Evolutionary conservation across 2,329 filamentous ascomycete species (phyloP).

Genomic region (Amesomyces nigricolor): DNA sequence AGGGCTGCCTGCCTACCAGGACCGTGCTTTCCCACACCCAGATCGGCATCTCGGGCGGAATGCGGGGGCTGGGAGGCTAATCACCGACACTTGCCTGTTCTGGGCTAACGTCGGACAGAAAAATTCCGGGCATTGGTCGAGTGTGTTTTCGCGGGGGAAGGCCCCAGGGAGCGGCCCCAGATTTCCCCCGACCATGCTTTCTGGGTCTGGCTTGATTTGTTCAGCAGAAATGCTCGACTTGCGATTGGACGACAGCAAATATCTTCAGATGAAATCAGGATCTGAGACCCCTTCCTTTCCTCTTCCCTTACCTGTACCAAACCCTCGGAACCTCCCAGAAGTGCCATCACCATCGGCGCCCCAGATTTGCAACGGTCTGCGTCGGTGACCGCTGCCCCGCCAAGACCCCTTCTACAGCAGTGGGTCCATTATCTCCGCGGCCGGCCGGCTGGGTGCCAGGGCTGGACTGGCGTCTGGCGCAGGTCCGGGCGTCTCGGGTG

Average conservation of each 20-base stretch:
- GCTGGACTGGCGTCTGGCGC: constrained; percentile 1
- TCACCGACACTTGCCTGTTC: constrained; percentile 26
- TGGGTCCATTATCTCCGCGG: constrained; percentile 25
- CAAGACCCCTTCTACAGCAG: constrained; percentile 4
- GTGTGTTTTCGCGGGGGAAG: constrained; percentile 6
- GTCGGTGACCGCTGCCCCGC: constrained; percentile 4
- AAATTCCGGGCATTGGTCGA: constrained; percentile 23
- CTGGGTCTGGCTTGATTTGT: no score
- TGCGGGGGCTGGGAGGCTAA: constrained; percentile 27
- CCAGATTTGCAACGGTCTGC: neutral
- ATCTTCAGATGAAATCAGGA: neutral
- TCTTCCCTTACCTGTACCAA: neutral
- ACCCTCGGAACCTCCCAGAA: constrained; percentile 14
- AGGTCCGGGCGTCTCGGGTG: constrained; percentile 6
- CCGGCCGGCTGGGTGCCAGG: constrained; percentile 19
- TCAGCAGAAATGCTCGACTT: no score
- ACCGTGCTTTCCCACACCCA: constrained; percentile 8
- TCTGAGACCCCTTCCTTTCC: no score
- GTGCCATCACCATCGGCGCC: neutral
- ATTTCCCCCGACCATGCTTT: neutral
- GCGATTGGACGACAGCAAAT: no score
- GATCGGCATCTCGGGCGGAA: constrained; percentile 28
- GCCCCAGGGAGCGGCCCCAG: neutral
- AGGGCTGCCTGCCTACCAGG: constrained; percentile 16
- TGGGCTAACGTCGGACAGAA: constrained; percentile 23